These are phyloP conservation scores for Orychophragmus violaceus DNA, from an alignment of 345 rosid genomes.

Conservation along the genomic window DNA sequence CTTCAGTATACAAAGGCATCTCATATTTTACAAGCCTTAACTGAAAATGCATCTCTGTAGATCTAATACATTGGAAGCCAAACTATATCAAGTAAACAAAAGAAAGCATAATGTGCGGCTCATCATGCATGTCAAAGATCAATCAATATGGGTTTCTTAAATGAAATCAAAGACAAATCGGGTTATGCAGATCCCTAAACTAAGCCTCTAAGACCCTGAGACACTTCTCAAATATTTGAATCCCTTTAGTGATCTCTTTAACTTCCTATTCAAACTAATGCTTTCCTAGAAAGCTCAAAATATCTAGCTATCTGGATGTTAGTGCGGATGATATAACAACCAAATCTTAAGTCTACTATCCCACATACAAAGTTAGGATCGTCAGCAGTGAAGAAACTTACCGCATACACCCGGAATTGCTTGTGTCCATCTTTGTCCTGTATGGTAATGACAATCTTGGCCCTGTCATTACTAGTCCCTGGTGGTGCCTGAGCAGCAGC, in stretches of 20 bases:
- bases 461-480: constrained; percentile 39
- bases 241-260: background rate
- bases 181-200: background rate
- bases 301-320: background rate
- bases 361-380: background rate
- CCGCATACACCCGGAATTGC: constrained; percentile 63
- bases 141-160: background rate
- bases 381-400: constrained; percentile 21
- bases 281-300: background rate
- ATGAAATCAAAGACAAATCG: background rate
- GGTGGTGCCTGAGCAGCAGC: constrained; percentile 31
- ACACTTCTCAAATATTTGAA: background rate
- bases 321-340: background rate
- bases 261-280: background rate
- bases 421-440: constrained; percentile 65
- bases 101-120: background rate
- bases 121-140: background rate
- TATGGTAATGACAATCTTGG: constrained; percentile 61
- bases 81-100: background rate
- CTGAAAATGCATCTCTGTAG: background rate
- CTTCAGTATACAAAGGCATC: background rate
- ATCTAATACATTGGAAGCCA: too few relatives aligned
- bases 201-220: background rate
- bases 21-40: background rate
- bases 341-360: background rate